A percentile compares a stretch with the other conserved stretches of the same genome.
phyloP scores from a whole-genome alignment of 345 rosid genomes.

The Lepidium didymum region DNA sequence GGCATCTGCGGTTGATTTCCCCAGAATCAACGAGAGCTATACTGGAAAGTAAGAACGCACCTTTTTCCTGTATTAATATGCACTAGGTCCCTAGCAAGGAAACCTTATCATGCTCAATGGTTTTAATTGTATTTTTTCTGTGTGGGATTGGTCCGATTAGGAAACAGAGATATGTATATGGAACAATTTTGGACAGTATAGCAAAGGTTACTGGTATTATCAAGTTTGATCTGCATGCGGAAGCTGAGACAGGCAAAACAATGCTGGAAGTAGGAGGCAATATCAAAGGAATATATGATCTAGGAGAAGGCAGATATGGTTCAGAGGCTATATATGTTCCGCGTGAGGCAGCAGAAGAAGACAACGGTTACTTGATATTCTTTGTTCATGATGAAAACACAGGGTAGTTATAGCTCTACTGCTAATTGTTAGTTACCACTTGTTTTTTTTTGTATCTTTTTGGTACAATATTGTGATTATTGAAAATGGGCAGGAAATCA shows the following conservation, averaged over 20 bases:
- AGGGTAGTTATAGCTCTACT: constrained; percentile 40
- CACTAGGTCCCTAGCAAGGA: not conserved
- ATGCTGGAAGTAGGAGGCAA: constrained; percentile 87
- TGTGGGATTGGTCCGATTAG: constrained; percentile 30
- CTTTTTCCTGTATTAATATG: constrained; percentile 12
- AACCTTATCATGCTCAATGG: not conserved
- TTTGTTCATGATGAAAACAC: constrained; percentile 82
- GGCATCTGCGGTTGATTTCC: constrained; percentile 80
- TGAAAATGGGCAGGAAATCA: constrained; percentile 58
- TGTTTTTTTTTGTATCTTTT: not conserved
- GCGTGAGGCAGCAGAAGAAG: constrained; percentile 65
- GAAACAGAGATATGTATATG: constrained; percentile 92
- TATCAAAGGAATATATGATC: constrained; percentile 72
- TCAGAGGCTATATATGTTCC: constrained; percentile 95
- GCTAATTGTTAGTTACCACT: not conserved
- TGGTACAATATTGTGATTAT: not conserved
- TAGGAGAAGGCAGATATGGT: constrained; percentile 82
- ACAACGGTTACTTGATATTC: constrained; percentile 83
- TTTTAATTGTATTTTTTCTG: not conserved
- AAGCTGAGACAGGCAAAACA: constrained; percentile 58
- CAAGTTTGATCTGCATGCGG: constrained; percentile 83
- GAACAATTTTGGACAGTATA: constrained; percentile 72
- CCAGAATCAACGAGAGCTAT: constrained; percentile 72
- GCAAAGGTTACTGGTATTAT: constrained; percentile 70
- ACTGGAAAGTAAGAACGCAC: constrained; percentile 86